Evolutionary conservation across 768 basidiomycete species (phyloP), one percentile per base, ranked within the genome.

Genomic region (Lentinula sp.): DNA sequence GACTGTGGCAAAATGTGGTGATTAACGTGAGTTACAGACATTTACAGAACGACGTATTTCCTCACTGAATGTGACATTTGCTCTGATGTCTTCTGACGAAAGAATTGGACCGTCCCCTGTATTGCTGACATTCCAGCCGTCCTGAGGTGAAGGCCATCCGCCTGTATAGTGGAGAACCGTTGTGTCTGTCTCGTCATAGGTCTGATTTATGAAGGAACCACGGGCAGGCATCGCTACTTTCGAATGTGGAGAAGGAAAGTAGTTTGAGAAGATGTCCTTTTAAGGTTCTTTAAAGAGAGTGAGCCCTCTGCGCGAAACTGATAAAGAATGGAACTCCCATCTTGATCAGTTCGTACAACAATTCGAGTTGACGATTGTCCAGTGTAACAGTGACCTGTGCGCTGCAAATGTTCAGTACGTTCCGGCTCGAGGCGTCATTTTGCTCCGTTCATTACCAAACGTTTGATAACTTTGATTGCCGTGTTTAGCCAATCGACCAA

Each of bases 51-150:
- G 2, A 28, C 28, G 6, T 13, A 3, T 23, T 23, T n/a, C 64
- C 72, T 58, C 13, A 73, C 71, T 61, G 49, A 73, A 73, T 6
- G 70, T 71, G 0, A 73, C 67, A 63, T 66, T 73, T 3, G 69
- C 71, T 43, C 66, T 67, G 4, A 57, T n/a, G 42, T 68, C 65
- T 12, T 63, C 62, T 6, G 68, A 66, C 3, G 67, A 62, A 12
- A 74, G 61, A 0, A 71, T 73, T 6, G 72, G 72, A 1, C 66
- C 69, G 36, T 68, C n/a, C 5, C 69, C 71, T 20, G 66, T 63
- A n/a, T 63, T 69, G 2, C 64, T 68, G 4, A 71, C 71, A 56
- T 71, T 72, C 63, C 63, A 74, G 8, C 66, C 73, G 7, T 41
- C 37, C 33, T 56, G 20, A 20, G 57, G 23, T 18, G 48, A 41